Conservation (phyloP, 495 filamentous ascomycete species). For the Aspergillus egyptiacus region DNA sequence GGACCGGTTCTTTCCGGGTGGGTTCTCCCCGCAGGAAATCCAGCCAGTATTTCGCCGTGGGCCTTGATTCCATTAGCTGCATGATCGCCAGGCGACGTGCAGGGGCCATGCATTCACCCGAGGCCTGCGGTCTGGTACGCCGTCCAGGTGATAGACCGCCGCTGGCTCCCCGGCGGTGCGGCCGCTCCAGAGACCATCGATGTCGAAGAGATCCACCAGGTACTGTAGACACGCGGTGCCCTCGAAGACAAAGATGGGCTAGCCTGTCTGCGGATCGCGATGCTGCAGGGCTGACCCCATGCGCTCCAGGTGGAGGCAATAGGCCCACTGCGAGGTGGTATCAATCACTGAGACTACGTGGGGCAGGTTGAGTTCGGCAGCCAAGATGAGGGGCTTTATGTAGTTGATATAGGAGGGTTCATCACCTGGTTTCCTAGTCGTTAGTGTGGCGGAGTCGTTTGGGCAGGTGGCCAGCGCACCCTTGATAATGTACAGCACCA, state of each 20-base stretch:
- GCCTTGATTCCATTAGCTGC: background rate
- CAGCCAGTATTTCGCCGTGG: conserved; percentile 4
- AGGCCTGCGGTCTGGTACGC: conserved; percentile 1
- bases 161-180: background rate
- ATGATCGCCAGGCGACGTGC: background rate
- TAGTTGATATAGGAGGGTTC: conserved; percentile 2
- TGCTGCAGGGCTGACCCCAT: background rate
- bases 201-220: background rate
- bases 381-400: background rate
- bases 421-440: background rate
- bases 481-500: background rate
- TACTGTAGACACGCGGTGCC: conserved; percentile 2
- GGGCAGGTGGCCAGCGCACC: background rate
- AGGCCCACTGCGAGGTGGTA: background rate
- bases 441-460: background rate
- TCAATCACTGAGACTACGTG: background rate
- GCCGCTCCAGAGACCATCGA: background rate
- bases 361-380: background rate
- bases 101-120: background rate
- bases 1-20: background rate
- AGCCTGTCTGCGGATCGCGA: background rate
- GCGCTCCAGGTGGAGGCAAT: conserved; percentile 1
- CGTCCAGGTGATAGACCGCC: background rate
- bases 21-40: conserved; percentile 1
- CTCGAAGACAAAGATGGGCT: background rate